Evolutionary conservation across 805 yeast species (phyloP), one percentile per base, ranked within the genome.

Genomic region (Yarrowia deformans): DNA sequence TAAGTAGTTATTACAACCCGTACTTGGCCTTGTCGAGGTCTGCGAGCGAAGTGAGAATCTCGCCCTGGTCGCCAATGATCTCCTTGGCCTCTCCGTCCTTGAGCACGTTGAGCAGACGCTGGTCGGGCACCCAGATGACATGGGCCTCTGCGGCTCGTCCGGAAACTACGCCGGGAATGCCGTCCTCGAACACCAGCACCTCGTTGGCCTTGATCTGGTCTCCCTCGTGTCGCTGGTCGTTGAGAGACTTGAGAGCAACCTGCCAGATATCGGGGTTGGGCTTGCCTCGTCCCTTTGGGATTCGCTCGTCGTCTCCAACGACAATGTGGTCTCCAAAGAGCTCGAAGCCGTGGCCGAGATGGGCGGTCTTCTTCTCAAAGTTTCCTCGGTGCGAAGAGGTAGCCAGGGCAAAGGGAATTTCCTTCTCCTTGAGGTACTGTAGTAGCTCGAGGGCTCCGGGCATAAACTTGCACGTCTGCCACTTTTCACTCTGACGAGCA

Each of bases 41-140:
- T 49, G 74, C 81, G 63, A 91, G 79, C 8, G 87, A 80, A 3
- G 74, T 73, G 58, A 90, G 74, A 10, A 89, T 77, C 72, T 85
- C 87, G 42, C 93, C 96, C 63, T 83, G 80, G 58, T 80, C 83
- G 3, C 85, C 87, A 67, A 91, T 77, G 10, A 77, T 71, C 34
- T 74, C 75, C 7, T 80, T 80, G 9, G 82, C 75, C 72, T 87
- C 84, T 52, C 84, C 83, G 9, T 87, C 85, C 16, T 79, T 76
- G 72, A 90, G 78, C 8, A 85, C 84, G 19, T 82, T 80, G 42
- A 85, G 75, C 0, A 97, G 97, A 70, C 90, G 86, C 34, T 84
- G 83, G 78, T 94, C 94, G 10, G 99, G 98, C 14, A 93, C 90
- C 99, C 98, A 95, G 60, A 94, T 84, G n/a, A 94, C 97, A 68